Conservation (phyloP, 179 eudicot species). For the Carnegiea gigantea region DNA sequence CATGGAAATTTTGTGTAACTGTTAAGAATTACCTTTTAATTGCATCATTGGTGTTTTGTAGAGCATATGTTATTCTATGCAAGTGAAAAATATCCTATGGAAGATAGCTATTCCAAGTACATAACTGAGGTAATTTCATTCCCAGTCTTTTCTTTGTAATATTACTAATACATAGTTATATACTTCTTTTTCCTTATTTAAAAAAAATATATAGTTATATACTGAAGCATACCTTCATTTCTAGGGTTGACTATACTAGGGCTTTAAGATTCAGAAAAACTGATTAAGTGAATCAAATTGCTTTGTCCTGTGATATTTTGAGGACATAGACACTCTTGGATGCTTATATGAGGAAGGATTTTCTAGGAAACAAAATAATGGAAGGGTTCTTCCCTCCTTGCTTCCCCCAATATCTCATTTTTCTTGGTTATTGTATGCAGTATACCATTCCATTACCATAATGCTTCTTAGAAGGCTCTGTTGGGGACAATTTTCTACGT, state of each 20-base stretch:
- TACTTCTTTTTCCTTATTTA: no score
- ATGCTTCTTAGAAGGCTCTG: not conserved
- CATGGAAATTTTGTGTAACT: not conserved
- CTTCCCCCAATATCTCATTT: no score
- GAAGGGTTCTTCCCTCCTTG: no score
- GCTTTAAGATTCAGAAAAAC: not conserved
- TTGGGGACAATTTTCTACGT: not conserved
- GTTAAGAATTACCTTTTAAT: conserved; percentile 1
- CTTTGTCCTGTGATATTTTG: not conserved
- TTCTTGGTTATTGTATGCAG: not conserved
- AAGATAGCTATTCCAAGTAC: conserved; percentile 92
- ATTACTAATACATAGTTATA: not conserved
- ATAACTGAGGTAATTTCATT: conserved; percentile 62
- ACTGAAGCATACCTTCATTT: not conserved
- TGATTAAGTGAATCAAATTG: not conserved
- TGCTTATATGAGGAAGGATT: not conserved
- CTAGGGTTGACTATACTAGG: not conserved
- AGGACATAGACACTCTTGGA: not conserved
- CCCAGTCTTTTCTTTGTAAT: no score
- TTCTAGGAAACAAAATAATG: no score
- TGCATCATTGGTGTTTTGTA: conserved; percentile 36
- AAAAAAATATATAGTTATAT: not conserved
- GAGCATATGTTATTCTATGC: conserved; percentile 99
- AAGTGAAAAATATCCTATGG: conserved; percentile 91
- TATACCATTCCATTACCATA: not conserved